Percentiles rank a stretch among this genome's conserved stretches.
Evolutionary conservation across 257 asterid species (phyloP).

Genomic region (Solanum lycopersicoides): DNA sequence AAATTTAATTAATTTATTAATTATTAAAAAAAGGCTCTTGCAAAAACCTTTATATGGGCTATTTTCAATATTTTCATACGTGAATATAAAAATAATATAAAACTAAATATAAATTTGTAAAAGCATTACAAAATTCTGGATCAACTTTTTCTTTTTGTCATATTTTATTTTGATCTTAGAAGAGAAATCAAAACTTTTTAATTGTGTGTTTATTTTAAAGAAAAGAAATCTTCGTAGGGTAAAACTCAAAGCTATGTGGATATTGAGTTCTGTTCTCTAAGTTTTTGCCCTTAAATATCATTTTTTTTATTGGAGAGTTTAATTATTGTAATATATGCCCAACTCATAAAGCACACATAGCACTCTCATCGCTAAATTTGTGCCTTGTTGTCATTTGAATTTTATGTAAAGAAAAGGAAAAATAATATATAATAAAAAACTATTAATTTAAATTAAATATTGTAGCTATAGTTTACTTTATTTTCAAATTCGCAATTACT

Average conservation of each 20-base stretch:
- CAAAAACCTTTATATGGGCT: neutral
- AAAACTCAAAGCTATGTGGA: neutral
- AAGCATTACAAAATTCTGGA: neutral
- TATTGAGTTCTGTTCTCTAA: neutral
- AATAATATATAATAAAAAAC: no score
- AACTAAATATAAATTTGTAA: no score
- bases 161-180: neutral
- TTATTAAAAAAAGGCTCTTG: neutral
- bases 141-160: neutral
- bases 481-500: no score
- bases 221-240: no score
- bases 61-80: neutral
- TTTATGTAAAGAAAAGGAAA: no score
- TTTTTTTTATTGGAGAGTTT: neutral
- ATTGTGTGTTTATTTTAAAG: no score
- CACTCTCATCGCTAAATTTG: neutral
- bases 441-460: no score
- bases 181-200: neutral
- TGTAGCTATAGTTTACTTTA: no score
- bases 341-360: no score
- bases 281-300: accelerated
- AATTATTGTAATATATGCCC: neutral
- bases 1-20: no score
- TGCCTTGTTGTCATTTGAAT: neutral
- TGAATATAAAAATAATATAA: no score